phyloP scores from a whole-genome alignment of 163 green algal species.

The Chloromonas sp. region DNA sequence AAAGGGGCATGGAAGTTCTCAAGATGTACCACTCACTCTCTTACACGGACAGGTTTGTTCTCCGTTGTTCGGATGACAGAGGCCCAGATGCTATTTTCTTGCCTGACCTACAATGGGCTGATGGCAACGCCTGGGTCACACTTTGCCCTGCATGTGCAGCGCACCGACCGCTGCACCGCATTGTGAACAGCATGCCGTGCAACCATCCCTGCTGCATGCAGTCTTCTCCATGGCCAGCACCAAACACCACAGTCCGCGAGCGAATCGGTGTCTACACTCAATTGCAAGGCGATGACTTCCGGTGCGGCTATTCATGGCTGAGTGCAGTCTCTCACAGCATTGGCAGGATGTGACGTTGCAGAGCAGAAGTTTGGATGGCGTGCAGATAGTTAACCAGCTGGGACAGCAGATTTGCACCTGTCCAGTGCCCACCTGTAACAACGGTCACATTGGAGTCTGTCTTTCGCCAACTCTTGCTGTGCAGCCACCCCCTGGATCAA shows the following conservation, averaged over 20 bases:
- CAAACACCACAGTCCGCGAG: constrained; percentile 17
- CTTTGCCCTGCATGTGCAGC: too few species aligned
- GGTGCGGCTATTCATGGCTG: constrained; percentile 3
- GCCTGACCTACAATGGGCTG: too few species aligned
- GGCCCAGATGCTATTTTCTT: too few species aligned
- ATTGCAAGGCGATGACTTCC: constrained; percentile 34
- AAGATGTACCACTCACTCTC: too few species aligned
- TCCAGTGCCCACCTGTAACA: not conserved
- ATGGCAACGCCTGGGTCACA: too few species aligned
- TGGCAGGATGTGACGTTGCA: not conserved
- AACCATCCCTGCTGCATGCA: not conserved
- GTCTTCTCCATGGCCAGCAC: constrained; percentile 22
- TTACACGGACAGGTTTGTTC: too few species aligned
- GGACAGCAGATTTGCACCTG: not conserved
- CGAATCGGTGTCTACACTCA: constrained; percentile 22
- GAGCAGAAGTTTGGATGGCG: not conserved
- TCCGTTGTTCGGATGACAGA: too few species aligned
- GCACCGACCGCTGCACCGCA: too few species aligned
- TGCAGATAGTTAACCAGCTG: not conserved
- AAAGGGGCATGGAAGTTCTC: too few species aligned
- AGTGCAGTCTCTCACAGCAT: not conserved
- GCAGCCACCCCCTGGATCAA: constrained; percentile 85
- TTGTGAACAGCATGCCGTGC: too few species aligned
- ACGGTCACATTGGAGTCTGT: not conserved
- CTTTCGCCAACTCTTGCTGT: not conserved